Base-by-base conservation (phyloP, 257 asterid genomes). In the Salvia miltiorrhiza region DNA sequence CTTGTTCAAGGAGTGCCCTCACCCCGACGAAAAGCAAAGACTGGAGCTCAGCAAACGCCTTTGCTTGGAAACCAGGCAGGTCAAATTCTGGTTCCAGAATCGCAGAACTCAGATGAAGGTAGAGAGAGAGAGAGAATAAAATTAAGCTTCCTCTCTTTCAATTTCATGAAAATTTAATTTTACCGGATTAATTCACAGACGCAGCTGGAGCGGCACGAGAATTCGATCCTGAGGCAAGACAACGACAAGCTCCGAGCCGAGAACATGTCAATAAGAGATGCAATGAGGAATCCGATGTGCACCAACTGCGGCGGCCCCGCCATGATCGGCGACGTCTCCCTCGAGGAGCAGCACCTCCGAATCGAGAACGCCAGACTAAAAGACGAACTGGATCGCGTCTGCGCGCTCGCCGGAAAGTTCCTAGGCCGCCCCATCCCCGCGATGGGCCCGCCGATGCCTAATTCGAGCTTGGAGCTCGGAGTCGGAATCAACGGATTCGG, bases 71-170 rank as follows among this genome's bases (percentile, higher is more conserved):
- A 84, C 87, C 0, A 73, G 87, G 49, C 93, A 85, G 55, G 88
- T 85, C 65, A 86, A 86, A 72, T 86, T 86, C 59, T 86, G 93
- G 93, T 86, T 86, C 48, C 90, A 86, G 65, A 84, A 86, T 72
- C 60, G 92, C 58, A 50, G 92, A 53, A 86, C 92, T 67, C 92
- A 86, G 63, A 84, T 81, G 92, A 86, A 84, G 90, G 90, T 86
- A 39, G 12, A 14, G 40, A 56, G 21, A 17, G 65, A n/a, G 49
- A 9, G 16, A 20, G 0, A 4, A 8, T n/a, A n/a, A n/a, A n/a
- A n/a, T n/a, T n/a, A 37, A 9, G 12, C 13, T 37, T 1, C 2
- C 10, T 35, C 40, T 12, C 7, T 44, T 16, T 14, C 11, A n/a
- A n/a, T 1, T 64, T 64, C 35, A 2, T 37, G 12, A 37, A 37